Evolutionary conservation across 257 asterid species (phyloP).

Genomic region (Linaria vulgaris): DNA sequence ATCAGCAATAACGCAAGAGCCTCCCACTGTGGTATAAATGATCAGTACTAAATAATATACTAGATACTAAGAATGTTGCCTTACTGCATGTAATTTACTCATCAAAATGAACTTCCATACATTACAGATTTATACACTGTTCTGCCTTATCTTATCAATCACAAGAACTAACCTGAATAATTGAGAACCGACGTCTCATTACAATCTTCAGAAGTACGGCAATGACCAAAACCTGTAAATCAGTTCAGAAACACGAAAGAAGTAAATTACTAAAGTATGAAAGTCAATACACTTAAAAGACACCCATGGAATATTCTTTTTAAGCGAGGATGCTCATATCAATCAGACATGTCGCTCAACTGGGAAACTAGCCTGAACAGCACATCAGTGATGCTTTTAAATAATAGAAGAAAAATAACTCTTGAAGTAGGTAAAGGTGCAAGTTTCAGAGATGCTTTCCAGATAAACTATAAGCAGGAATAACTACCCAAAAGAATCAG

Average conservation of each 20-base stretch:
- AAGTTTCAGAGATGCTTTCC: constrained; percentile 3
- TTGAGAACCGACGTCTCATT: constrained; percentile 90
- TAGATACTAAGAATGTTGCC: constrained; percentile 20
- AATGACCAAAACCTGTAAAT: constrained; percentile 87
- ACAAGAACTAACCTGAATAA: constrained; percentile 75
- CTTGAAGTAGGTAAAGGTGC: constrained; percentile 7
- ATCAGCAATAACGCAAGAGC: constrained; percentile 98
- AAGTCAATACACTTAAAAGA: constrained; percentile 10
- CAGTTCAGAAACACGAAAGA: constrained; percentile 9
- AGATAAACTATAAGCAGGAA: constrained; percentile 14
- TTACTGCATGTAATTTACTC: constrained; percentile 18
- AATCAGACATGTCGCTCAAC: constrained; percentile 17
- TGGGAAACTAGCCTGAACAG: background rate
- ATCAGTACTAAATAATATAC: constrained; percentile 22
- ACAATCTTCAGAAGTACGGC: constrained; percentile 83
- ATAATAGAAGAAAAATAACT: background rate
- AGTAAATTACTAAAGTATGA: background rate
- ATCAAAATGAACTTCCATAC: constrained; percentile 13
- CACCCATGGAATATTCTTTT: constrained; percentile 12
- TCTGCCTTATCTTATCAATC: constrained; percentile 11
- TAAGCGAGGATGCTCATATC: constrained; percentile 17
- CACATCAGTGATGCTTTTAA: background rate
- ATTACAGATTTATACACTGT: background rate
- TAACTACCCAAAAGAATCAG: constrained; percentile 9
- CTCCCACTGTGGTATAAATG: constrained; percentile 70